Percentiles rank a stretch among this genome's conserved stretches.
phyloP scores from a whole-genome alignment of 805 yeast species.

The Metschnikowia lachancei region DNA sequence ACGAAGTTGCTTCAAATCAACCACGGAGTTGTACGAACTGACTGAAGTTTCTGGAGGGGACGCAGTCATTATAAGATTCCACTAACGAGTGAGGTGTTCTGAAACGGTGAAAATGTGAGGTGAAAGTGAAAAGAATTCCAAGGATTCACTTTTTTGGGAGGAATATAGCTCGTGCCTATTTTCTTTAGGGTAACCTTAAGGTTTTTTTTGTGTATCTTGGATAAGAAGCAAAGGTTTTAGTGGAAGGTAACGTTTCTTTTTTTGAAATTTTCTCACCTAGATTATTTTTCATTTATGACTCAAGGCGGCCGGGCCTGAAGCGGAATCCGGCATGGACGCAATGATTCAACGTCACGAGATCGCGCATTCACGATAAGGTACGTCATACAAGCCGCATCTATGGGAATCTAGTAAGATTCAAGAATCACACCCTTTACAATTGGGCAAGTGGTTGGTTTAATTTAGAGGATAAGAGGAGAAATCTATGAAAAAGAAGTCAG shows the following conservation, averaged over 20 bases:
- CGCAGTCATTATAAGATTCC: slow-evolving; percentile 9
- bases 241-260: slow-evolving; percentile 6
- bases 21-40: slow-evolving; percentile 40
- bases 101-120: not conserved
- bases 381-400: not conserved
- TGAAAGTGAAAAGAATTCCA: not conserved
- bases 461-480: no score
- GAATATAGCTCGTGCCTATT: not conserved
- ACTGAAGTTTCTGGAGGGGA: slow-evolving; percentile 23
- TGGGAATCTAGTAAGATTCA: no score
- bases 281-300: slow-evolving; percentile 9
- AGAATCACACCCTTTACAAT: no score
- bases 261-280: not conserved
- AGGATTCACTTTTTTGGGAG: not conserved
- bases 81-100: not conserved
- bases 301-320: slow-evolving; percentile 8
- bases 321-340: not conserved
- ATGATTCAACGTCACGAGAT: slow-evolving; percentile 9
- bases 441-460: no score
- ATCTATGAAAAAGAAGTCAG: no score
- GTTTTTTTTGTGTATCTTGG: not conserved
- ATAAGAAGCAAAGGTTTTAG: no score
- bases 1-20: slow-evolving; percentile 31
- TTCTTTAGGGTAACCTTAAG: not conserved
- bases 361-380: slow-evolving; percentile 1